Percentiles rank a stretch among this genome's conserved stretches.
Evolutionary conservation across 1,284 basidiomycete species (phyloP).

Genomic region (Mycena sp.): DNA sequence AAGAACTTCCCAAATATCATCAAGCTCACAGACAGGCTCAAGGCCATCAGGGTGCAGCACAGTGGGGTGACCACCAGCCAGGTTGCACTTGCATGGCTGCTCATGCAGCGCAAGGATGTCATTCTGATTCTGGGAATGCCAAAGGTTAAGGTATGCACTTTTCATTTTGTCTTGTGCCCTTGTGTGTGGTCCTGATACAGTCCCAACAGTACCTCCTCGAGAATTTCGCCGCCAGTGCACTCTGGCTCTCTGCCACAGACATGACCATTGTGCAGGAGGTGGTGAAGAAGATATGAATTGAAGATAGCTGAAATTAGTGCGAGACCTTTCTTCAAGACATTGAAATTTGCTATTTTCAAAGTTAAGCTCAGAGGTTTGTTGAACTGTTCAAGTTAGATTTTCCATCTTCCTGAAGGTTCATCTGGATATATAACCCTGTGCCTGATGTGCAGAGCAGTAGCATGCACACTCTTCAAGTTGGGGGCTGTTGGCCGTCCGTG

Average conservation of each 20-base stretch:
- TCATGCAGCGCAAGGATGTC: constrained; percentile 8
- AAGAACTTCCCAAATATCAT: constrained; percentile 12
- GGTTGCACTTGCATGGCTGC: constrained; percentile 14
- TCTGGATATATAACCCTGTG: too few species aligned
- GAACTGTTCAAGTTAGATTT: too few species aligned
- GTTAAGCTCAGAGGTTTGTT: too few species aligned
- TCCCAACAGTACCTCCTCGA: constrained; percentile 25
- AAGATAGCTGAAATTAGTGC: too few species aligned
- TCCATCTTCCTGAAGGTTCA: too few species aligned
- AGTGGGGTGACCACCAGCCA: neutral
- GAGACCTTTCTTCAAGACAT: too few species aligned
- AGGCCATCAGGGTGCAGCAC: neutral
- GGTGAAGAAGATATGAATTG: constrained; percentile 5
- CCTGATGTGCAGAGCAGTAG: too few species aligned
- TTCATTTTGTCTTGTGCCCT: neutral
- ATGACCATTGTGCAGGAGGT: constrained; percentile 16
- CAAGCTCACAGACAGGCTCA: constrained; percentile 2
- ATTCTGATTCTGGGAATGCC: constrained; percentile 10
- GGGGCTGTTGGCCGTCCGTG: too few species aligned
- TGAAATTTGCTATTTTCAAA: too few species aligned
- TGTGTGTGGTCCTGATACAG: neutral
- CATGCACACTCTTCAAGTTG: too few species aligned
- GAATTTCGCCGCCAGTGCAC: constrained; percentile 9
- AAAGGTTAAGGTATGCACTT: constrained; percentile 14
- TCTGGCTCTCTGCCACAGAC: constrained; percentile 15